phyloP scores from a whole-genome alignment of 1,139 yeast genomes.

The Diutina pseudorugosa region DNA sequence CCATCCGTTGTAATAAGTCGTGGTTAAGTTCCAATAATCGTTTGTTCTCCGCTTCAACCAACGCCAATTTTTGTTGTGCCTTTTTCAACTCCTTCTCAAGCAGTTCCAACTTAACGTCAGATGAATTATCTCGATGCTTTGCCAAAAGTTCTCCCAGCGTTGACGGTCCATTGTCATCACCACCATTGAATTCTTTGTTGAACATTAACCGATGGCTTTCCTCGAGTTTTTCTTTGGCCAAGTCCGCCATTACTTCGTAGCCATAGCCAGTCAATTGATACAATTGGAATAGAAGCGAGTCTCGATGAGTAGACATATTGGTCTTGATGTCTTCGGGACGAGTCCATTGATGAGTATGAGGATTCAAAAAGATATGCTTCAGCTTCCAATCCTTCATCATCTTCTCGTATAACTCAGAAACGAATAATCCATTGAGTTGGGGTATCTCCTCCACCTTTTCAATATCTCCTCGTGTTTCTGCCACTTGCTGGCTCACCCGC shows the following conservation, averaged over 20 bases:
- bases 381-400: neutral
- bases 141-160: neutral
- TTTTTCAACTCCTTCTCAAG: neutral
- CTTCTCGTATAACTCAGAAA: neutral
- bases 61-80: neutral
- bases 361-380: neutral
- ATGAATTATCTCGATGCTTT: neutral
- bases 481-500: neutral
- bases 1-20: neutral
- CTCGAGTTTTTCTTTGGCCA: neutral
- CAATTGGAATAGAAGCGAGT: neutral
- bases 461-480: neutral
- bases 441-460: conserved; percentile 1
- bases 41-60: neutral
- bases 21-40: conserved; percentile 1
- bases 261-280: neutral
- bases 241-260: neutral
- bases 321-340: neutral
- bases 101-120: neutral
- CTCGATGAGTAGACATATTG: neutral
- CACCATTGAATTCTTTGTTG: neutral
- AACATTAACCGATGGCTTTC: neutral
- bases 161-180: neutral
- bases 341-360: neutral
- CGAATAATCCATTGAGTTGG: neutral